phyloP scores from a whole-genome alignment of 495 filamentous ascomycete genomes.

The Tuber magnatum region DNA sequence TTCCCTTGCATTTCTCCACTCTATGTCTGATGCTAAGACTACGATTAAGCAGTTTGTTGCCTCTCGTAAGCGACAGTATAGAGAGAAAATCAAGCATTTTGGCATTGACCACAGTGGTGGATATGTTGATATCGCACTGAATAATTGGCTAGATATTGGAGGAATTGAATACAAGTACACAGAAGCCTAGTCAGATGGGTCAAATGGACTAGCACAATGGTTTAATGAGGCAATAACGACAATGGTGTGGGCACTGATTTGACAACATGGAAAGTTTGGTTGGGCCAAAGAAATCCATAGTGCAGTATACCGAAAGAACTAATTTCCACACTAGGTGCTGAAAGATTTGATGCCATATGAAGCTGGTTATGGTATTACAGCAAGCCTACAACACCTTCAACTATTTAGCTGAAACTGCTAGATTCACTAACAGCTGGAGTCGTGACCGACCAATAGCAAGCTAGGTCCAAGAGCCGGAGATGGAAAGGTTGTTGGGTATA shows the following conservation, averaged over 20 bases:
- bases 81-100: neutral
- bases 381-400: neutral
- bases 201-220: neutral
- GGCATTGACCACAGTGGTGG: neutral
- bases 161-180: conserved; percentile 1
- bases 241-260: neutral
- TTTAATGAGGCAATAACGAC: conserved; percentile 2
- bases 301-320: conserved; percentile 9
- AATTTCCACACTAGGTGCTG: neutral
- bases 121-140: neutral
- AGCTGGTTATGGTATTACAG: neutral
- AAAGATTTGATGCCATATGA: conserved; percentile 10
- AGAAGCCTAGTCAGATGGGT: neutral
- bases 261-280: neutral
- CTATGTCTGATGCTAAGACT: neutral
- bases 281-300: conserved; percentile 10
- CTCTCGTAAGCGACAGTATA: conserved; percentile 6
- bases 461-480: neutral
- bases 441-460: no score
- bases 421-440: conserved; percentile 4
- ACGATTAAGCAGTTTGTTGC: neutral
- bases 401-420: conserved; percentile 2
- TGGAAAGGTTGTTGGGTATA: conserved; percentile 13
- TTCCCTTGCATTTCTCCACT: neutral
- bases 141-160: neutral